Conservation (phyloP, 768 basidiomycete species). For the Mycena filopes region DNA sequence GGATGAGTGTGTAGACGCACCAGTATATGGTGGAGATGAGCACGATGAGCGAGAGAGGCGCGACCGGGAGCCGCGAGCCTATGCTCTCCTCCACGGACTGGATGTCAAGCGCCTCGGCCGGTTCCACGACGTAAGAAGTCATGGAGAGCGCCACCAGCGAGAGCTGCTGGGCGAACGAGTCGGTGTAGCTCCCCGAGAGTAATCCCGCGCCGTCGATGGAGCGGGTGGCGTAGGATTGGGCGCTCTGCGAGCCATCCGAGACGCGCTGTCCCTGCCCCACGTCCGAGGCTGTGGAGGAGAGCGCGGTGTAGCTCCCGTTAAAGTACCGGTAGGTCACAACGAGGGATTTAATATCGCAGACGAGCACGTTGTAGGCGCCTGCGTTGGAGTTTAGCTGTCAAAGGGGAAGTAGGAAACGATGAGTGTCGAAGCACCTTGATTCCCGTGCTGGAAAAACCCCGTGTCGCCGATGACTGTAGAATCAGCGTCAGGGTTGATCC, state of each 20-base stretch:
- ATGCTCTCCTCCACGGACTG: neutral
- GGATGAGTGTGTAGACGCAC: neutral
- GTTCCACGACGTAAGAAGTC: constrained; percentile 13
- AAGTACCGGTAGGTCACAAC: constrained; percentile 17
- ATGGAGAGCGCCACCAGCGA: constrained; percentile 5
- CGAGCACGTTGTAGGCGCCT: constrained; percentile 14
- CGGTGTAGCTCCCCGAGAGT: constrained; percentile 7
- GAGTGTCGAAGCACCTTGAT: no score
- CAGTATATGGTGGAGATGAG: neutral
- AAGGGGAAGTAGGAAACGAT: no score
- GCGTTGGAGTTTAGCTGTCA: no score
- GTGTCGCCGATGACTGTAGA: constrained; percentile 19
- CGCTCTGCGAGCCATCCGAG: neutral
- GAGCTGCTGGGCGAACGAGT: constrained; percentile 6
- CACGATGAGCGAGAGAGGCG: constrained; percentile 3
- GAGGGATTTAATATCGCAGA: constrained; percentile 7
- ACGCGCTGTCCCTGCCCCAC: constrained; percentile 13
- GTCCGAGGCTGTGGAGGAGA: neutral
- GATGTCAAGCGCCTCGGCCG: neutral
- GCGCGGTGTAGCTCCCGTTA: constrained; percentile 11
- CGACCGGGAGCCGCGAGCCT: neutral
- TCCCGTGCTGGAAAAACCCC: constrained; percentile 20
- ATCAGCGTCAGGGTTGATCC: neutral
- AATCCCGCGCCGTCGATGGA: constrained; percentile 12
- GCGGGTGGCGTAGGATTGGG: neutral